Evolutionary conservation across 495 filamentous ascomycete genomes (phyloP), one percentile per base, ranked within the genome.

Genomic region (Durotheca rogersii): DNA sequence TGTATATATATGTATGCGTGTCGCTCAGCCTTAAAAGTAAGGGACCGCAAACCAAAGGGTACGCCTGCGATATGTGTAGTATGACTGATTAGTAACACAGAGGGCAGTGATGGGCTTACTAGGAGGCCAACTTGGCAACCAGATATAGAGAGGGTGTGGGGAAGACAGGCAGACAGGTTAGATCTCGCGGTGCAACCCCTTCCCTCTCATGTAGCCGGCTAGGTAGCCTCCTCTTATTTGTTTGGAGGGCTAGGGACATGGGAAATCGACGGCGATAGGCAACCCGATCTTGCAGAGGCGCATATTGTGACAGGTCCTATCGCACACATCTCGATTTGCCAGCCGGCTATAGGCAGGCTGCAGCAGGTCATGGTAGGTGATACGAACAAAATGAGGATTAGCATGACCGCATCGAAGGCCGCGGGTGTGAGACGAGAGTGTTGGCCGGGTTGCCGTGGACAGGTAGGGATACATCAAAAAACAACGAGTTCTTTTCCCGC

Each of bases 151-250:
- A 41, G 20, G 15, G 47, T 58, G 54, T 47, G 54, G 54, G 39
- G 43, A 52, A 53, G 43, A 42, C 9, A 31, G 40, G 6, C 35
- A 32, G 36, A 49, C 41, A 31, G 30, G 20, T 58, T 52, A 52
- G 48, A 44, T 52, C 48, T 38, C 47, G 48, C 21, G 20, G 15
- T 53, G 54, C 39, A 58, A 7, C 41, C n/a, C 43, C 31, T 10
- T 25, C 29, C 35, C 40, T 19, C 31, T 27, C 23, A 4, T 27
- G 9, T 9, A 4, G 4, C 23, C n/a, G n/a, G n/a, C n/a, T n/a
- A n/a, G n/a, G n/a, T n/a, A n/a, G n/a, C n/a, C n/a, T n/a, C n/a
- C n/a, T n/a, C n/a, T n/a, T n/a, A n/a, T n/a, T n/a, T n/a, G n/a
- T n/a, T n/a, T n/a, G n/a, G n/a, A n/a, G n/a, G n/a, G n/a, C n/a